Percentiles rank a stretch among this genome's conserved stretches.
phyloP scores from a whole-genome alignment of 768 basidiomycete genomes.

The Lepiota brunneoincarnata region DNA sequence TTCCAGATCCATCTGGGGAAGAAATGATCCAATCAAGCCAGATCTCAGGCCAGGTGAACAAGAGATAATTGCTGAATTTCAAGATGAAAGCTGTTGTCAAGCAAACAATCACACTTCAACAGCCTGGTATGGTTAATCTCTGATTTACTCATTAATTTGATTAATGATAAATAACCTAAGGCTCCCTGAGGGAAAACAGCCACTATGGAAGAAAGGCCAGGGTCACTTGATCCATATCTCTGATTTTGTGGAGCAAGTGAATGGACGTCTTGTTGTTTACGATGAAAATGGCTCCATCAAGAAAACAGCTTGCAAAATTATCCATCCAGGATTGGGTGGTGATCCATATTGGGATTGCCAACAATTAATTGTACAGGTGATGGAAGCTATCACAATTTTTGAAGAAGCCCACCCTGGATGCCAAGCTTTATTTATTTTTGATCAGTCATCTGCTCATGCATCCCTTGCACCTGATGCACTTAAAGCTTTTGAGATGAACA shows the following conservation, averaged over 20 bases:
- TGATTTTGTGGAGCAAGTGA: slow-evolving; percentile 34
- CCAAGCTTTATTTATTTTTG: slow-evolving; percentile 34
- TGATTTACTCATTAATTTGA: not conserved
- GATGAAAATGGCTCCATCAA: slow-evolving; percentile 23
- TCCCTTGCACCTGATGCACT: slow-evolving; percentile 34
- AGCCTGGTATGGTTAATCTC: slow-evolving; percentile 14
- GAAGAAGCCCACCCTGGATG: slow-evolving; percentile 31
- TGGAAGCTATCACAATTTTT: slow-evolving; percentile 31
- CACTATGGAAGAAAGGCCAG: slow-evolving; percentile 26
- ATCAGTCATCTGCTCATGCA: slow-evolving; percentile 41
- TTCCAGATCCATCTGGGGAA: no score
- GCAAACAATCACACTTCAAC: slow-evolving; percentile 19
- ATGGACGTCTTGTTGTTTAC: slow-evolving; percentile 25
- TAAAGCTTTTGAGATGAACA: slow-evolving; percentile 42
- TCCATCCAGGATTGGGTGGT: slow-evolving; percentile 32
- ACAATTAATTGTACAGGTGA: slow-evolving; percentile 32
- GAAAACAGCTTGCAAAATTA: slow-evolving; percentile 31
- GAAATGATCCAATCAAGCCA: slow-evolving; percentile 14
- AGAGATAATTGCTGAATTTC: slow-evolving; percentile 25
- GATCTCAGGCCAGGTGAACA: slow-evolving; percentile 20
- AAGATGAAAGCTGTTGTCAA: slow-evolving; percentile 30
- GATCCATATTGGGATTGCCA: slow-evolving; percentile 38
- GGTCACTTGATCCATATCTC: slow-evolving; percentile 37
- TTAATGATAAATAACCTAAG: not conserved
- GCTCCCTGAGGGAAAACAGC: slow-evolving; percentile 17